Conservation (phyloP, 768 basidiomycete genomes). For the Phlebiopsis gigantea region DNA sequence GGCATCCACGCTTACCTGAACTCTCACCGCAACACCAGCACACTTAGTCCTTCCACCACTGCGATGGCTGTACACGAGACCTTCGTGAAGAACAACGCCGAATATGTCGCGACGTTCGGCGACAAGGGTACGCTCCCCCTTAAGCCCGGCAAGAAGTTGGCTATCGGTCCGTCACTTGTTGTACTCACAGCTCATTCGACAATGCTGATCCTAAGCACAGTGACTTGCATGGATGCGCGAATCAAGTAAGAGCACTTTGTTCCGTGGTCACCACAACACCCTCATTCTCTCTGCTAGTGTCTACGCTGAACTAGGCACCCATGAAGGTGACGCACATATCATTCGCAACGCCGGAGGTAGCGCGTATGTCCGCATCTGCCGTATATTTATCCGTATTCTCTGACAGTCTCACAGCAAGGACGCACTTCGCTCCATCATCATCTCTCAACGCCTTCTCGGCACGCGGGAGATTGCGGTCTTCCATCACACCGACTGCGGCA, state of each 20-base stretch:
- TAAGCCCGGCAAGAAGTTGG: constrained; percentile 37
- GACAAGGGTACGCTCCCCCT: constrained; percentile 36
- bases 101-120: constrained; percentile 42
- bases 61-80: constrained; percentile 21
- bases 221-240: constrained; percentile 74
- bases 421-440: constrained; percentile 58
- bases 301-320: constrained; percentile 51
- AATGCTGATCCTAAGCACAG: constrained; percentile 22
- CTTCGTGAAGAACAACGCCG: constrained; percentile 37
- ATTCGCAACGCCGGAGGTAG: constrained; percentile 71
- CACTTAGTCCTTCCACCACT: constrained; percentile 5
- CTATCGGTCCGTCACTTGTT: constrained; percentile 27
- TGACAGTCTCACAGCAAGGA: constrained; percentile 41
- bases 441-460: constrained; percentile 69
- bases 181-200: not conserved
- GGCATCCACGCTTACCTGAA: constrained; percentile 7
- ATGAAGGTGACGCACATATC: constrained; percentile 66
- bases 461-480: constrained; percentile 65
- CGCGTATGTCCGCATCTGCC: constrained; percentile 37
- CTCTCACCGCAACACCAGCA: constrained; percentile 8
- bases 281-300: constrained; percentile 32
- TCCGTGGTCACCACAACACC: not conserved
- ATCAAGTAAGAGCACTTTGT: constrained; percentile 42
- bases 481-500: constrained; percentile 71
- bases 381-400: not conserved